These are phyloP conservation scores for Mitragyna speciosa DNA, from an alignment of 257 asterid genomes.

Conservation along the genomic window DNA sequence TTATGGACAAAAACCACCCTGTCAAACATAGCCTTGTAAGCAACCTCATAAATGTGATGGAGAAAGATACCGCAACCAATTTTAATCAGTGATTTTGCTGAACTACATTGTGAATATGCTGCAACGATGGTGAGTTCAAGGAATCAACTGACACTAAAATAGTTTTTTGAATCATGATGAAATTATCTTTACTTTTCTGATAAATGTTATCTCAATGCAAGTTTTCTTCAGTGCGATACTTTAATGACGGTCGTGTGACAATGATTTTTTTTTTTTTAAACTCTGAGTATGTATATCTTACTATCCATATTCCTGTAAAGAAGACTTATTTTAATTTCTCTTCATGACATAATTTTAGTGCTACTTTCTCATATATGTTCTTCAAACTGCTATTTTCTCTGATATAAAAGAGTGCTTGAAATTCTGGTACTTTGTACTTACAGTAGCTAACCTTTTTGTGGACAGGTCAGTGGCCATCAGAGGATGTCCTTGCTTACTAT, in stretches of 20 bases:
- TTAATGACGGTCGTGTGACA: not conserved
- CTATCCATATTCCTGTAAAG: not conserved
- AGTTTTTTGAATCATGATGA: not conserved
- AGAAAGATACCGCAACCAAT: not conserved
- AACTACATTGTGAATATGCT: not conserved
- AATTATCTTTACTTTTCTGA: not conserved
- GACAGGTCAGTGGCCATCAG: conserved; percentile 98
- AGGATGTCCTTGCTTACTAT: conserved; percentile 84
- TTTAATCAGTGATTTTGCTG: not conserved
- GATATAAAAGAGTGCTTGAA: not conserved
- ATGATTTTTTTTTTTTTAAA: too few relatives aligned
- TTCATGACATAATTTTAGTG: not conserved
- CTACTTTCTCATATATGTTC: not conserved
- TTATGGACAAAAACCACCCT: not conserved
- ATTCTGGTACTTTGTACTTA: conserved; percentile 4
- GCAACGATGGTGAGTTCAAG: not conserved
- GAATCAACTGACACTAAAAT: not conserved
- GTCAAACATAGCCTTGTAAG: not conserved
- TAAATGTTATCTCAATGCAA: not conserved
- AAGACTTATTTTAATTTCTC: not conserved
- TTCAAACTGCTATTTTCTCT: not conserved
- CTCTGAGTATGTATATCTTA: too few relatives aligned
- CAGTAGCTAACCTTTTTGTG: conserved; percentile 23
- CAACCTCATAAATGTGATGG: not conserved
- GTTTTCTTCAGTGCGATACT: not conserved